These are phyloP conservation scores for Pseudogymnoascus sp. DNA, from an alignment of 2,329 filamentous ascomycete genomes.

Conservation along the genomic window DNA sequence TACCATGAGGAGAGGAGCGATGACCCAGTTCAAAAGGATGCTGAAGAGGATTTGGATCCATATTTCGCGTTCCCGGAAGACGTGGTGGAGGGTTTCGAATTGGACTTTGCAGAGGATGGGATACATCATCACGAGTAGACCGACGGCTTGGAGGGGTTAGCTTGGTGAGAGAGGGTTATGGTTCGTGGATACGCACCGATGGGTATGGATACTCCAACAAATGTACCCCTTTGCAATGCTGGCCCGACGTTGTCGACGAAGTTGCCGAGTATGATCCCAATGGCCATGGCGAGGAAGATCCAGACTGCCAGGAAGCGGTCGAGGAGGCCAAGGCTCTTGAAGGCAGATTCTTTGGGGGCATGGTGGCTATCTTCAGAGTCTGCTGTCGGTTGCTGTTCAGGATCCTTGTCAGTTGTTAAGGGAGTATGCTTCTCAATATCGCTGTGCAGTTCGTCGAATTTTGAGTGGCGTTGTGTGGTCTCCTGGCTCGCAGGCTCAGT, in stretches of 20 bases:
- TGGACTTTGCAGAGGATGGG: slow-evolving; percentile 82
- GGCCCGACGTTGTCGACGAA: slow-evolving; percentile 47
- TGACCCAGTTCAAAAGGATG: slow-evolving; percentile 70
- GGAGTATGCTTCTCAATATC: neutral
- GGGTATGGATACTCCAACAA: slow-evolving; percentile 54
- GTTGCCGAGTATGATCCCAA: slow-evolving; percentile 57
- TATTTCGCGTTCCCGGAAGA: slow-evolving; percentile 51
- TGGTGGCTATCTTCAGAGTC: neutral
- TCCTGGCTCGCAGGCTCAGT: neutral
- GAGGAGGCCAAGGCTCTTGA: slow-evolving; percentile 33
- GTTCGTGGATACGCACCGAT: slow-evolving; percentile 39
- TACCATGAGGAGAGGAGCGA: slow-evolving; percentile 72
- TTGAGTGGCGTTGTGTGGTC: neutral
- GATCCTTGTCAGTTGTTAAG: neutral
- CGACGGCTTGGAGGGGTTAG: slow-evolving; percentile 48
- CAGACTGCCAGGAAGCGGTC: slow-evolving; percentile 45
- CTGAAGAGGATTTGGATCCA: slow-evolving; percentile 78
- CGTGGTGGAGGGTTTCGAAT: slow-evolving; percentile 63
- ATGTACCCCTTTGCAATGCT: slow-evolving; percentile 50
- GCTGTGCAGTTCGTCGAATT: neutral
- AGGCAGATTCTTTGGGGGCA: neutral
- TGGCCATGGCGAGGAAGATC: slow-evolving; percentile 59
- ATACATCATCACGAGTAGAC: slow-evolving; percentile 88
- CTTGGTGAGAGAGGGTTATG: neutral
- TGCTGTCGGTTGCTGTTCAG: neutral